phyloP scores from a whole-genome alignment of 2,329 filamentous ascomycete genomes.

The Diaporthe helianthi region DNA sequence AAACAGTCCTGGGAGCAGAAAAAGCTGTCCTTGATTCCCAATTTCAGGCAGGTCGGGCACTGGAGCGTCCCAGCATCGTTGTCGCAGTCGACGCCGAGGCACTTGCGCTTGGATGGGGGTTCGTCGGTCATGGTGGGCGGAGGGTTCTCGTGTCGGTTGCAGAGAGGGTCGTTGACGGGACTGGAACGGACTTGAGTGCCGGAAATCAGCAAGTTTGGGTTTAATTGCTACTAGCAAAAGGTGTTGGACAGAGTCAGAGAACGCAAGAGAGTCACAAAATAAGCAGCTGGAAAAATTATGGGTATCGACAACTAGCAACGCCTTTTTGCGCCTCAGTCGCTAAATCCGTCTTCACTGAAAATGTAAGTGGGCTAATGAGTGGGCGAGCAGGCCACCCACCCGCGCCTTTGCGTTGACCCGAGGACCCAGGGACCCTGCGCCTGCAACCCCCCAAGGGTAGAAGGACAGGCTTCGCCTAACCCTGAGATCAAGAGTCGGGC shows the following conservation, averaged over 20 bases:
- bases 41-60: conserved; percentile 93
- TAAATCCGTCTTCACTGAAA: conserved; percentile 7
- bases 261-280: not conserved
- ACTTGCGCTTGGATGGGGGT: conserved; percentile 69
- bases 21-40: conserved; percentile 85
- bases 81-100: conserved; percentile 81
- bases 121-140: conserved; percentile 54
- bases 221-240: not conserved
- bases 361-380: conserved; percentile 19
- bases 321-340: conserved; percentile 13
- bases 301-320: not conserved
- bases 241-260: no score
- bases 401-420: conserved; percentile 11
- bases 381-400: conserved; percentile 15
- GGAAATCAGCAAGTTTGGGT: not conserved
- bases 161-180: not conserved
- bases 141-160: not conserved
- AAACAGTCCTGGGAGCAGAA: conserved; percentile 99
- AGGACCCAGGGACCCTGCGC: conserved; percentile 11
- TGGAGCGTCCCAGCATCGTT: conserved; percentile 88
- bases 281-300: not conserved
- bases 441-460: not conserved
- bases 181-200: not conserved
- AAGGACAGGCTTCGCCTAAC: not conserved
- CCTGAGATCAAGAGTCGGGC: not conserved